These are phyloP conservation scores for Aspergillus persii DNA, from an alignment of 2,329 filamentous ascomycete genomes.

Conservation along the genomic window DNA sequence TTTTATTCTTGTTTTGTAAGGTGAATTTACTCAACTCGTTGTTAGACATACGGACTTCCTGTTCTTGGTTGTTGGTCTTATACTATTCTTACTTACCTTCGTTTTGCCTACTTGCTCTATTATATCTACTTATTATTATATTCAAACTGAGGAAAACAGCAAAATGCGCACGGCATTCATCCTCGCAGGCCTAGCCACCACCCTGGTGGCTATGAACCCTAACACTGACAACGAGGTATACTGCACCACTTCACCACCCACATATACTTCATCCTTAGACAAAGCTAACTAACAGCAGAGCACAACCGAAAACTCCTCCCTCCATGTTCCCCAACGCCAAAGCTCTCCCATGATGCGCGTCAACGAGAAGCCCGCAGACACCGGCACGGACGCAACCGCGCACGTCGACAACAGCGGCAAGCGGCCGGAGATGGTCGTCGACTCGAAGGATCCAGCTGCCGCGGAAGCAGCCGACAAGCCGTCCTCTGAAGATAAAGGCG, in stretches of 20 bases:
- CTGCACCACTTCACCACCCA: neutral
- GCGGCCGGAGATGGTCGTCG: neutral
- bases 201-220: neutral
- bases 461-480: too few species aligned
- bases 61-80: too few species aligned
- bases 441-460: neutral
- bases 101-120: neutral
- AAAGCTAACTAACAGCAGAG: neutral
- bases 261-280: too few species aligned
- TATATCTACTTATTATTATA: neutral
- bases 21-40: too few species aligned
- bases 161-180: neutral
- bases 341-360: neutral
- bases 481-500: too few species aligned
- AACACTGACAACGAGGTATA: neutral
- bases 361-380: neutral
- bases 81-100: neutral
- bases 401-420: neutral
- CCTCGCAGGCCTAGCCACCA: neutral
- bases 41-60: too few species aligned
- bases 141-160: neutral
- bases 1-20: too few species aligned
- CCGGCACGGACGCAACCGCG: neutral
- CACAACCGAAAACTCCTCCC: neutral
- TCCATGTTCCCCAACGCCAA: neutral